These are phyloP conservation scores for Ophiosphaerella narmari DNA, from an alignment of 2,329 filamentous ascomycete genomes.

Conservation along the genomic window DNA sequence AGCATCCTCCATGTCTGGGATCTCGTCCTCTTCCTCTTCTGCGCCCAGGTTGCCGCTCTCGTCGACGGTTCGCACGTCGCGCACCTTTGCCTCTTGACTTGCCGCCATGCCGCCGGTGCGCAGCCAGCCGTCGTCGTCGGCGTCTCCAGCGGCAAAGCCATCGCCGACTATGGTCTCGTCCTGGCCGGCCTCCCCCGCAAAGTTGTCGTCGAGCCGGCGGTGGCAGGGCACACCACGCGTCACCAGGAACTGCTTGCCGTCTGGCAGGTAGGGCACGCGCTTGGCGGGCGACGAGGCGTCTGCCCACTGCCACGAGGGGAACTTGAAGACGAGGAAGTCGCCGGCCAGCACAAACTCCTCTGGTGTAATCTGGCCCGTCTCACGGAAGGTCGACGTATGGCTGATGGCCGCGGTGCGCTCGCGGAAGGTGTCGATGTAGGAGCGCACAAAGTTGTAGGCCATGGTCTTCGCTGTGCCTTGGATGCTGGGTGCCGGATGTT, in stretches of 20 bases:
- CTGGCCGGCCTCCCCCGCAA: conserved; percentile 82
- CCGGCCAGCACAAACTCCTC: conserved; percentile 96
- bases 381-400: conserved; percentile 90
- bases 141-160: conserved; percentile 62
- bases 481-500: neutral
- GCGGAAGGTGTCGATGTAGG: conserved; percentile 87
- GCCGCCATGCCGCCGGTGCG: conserved; percentile 80
- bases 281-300: conserved; percentile 82
- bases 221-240: conserved; percentile 95
- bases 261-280: conserved; percentile 79
- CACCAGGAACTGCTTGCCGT: conserved; percentile 92
- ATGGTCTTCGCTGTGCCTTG: conserved; percentile 54
- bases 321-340: conserved; percentile 98
- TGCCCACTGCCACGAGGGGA: conserved; percentile 97
- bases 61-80: conserved; percentile 85
- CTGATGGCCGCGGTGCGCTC: conserved; percentile 89
- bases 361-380: conserved; percentile 92
- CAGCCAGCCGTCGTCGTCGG: conserved; percentile 85
- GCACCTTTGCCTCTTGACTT: conserved; percentile 74
- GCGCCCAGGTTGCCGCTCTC: conserved; percentile 86
- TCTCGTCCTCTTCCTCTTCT: conserved; percentile 73
- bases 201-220: conserved; percentile 87
- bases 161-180: conserved; percentile 87
- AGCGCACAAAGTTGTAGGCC: conserved; percentile 80
- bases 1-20: conserved; percentile 98